Base-by-base conservation (phyloP, 345 rosid species). In the Cochlearia excelsa region DNA sequence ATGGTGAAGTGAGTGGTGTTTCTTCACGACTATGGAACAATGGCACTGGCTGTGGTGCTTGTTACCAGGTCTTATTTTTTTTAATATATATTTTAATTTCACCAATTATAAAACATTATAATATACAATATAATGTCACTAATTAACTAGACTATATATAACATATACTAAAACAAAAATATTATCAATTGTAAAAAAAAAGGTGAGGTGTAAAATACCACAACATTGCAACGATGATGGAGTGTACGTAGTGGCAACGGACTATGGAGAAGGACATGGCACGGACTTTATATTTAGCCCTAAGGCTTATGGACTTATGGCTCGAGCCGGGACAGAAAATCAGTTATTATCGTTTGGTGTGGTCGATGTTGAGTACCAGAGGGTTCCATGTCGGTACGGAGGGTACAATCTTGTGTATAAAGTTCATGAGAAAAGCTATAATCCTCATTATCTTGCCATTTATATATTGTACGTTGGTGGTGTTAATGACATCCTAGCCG, bases 11-110 rank as follows among this genome's bases (percentile, higher is more conserved):
- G 37, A 82, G 85, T 8, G 98, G 94, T 5, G 98, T 80, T 47
- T 84, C 96, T 8, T 77, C 60, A 55, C 60, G 74, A 45, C 83
- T 92, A 38, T 92, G 66, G 75, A 72, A 56, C 65, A 81, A 86
- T 60, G 98, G 98, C 51, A 64, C 81, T 44, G 96, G 96, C 49
- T 92, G 96, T 38, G 98, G 95, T 65, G 87, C 71, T 76, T 92
- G 98, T 81, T 92, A 88, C 73, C 98, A 86, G 88, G 98, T 88
- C 11, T 33, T 3, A 7, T 26, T 3, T 5, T 39, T 27, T 30
- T 34, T 2, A 33, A 48, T 6, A 16, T 5, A 23, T 16, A 40
- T 62, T 41, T 55, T 33, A 37, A 33, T 37, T 8, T 3, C 1
- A 37, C 5, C 40, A 5, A 3, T 8, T 16, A 16, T 16, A 16